Evolutionary conservation across 331 rosid genomes (phyloP), one percentile per base, ranked within the genome.

Genomic region (Rhamnella rubrinervis): DNA sequence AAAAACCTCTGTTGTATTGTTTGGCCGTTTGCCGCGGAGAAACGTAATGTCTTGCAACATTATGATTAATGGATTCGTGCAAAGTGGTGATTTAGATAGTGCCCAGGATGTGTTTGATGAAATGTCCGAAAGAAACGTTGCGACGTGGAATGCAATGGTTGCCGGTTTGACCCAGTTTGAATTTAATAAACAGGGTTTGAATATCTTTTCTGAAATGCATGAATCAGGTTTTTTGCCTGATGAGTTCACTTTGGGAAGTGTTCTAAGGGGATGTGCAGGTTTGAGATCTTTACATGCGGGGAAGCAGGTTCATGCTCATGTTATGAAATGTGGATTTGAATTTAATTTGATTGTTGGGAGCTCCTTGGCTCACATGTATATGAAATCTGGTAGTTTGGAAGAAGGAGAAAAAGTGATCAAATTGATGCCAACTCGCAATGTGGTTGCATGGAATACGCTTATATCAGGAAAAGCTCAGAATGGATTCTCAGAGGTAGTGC

Each of bases 401-500:
- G 96, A 83, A 44, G 96, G 96, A 65, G 92, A 88, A 73, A 78
- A 80, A 46, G 79, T 83, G 51, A 88, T 92, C 58, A 81, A 52
- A 66, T 78, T 71, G 31, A 83, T 92, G 93, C 93, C 93, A 0
- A 56, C 49, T 70, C 76, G 81, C 61, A 92, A 79, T 79, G 77
- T 92, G 71, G 89, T 92, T 82, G 91, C 92, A 78, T 90, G 98
- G 98, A 92, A 92, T 83, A 90, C 96, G 7, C 90, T 89, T 61
- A 88, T 90, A 68, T 93, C 96, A 0, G 96, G 96, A 59, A 92
- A 90, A 80, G 88, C 96, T 56, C 96, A 86, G 47, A 83, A 82
- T 61, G 86, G 93, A 72, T 59, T 47, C 17, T 66, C 81, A 13
- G 87, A 80, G 61, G 89, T 73, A 71, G 96, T 89, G 70, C 14